Conservation (phyloP, 805 yeast genomes). For the Torulaspora franciscae region DNA sequence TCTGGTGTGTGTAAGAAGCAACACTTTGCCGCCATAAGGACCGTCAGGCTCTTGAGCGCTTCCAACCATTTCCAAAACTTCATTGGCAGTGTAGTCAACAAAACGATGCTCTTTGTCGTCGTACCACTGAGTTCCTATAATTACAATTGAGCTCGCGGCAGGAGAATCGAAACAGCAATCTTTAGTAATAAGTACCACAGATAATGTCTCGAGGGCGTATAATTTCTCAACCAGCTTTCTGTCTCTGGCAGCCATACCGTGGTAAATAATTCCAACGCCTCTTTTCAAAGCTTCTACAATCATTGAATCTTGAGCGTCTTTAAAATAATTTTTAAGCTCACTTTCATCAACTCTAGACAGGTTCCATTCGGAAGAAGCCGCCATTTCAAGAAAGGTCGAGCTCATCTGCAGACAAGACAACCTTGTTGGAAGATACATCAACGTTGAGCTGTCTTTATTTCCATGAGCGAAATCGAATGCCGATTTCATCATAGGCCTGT, state of each 20-base stretch:
- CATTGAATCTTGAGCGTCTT: constrained; percentile 44
- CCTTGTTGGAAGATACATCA: constrained; percentile 57
- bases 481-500: constrained; percentile 48
- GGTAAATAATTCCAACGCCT: constrained; percentile 64
- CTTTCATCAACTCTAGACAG: constrained; percentile 33
- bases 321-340: constrained; percentile 40
- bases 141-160: constrained; percentile 48
- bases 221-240: constrained; percentile 49
- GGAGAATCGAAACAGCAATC: constrained; percentile 53
- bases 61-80: constrained; percentile 62
- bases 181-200: constrained; percentile 55
- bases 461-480: constrained; percentile 41
- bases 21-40: constrained; percentile 40
- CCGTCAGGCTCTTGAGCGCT: constrained; percentile 32
- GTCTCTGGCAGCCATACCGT: constrained; percentile 54
- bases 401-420: constrained; percentile 52
- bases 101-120: constrained; percentile 72
- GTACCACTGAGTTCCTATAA: constrained; percentile 65
- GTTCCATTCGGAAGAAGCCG: constrained; percentile 36
- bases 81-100: constrained; percentile 61
- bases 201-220: constrained; percentile 46
- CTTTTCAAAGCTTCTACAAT: constrained; percentile 42
- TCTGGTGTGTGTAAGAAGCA: constrained; percentile 53
- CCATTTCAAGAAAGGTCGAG: constrained; percentile 39
- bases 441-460: constrained; percentile 33